Base-by-base conservation (phyloP, 202 grass and related monocot species). In the Elaeis oleifera region DNA sequence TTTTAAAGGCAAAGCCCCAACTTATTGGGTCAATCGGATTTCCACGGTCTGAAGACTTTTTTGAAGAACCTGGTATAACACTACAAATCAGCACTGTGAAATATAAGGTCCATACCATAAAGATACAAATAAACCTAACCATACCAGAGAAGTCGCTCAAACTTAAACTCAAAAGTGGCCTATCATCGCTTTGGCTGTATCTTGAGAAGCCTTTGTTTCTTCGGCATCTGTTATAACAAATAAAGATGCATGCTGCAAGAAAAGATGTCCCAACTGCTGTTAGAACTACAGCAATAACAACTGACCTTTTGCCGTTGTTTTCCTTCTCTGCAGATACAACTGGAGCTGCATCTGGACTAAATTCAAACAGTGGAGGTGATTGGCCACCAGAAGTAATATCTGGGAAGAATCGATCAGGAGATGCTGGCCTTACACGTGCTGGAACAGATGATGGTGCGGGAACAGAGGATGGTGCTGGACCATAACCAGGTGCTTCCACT, bases 11-110 rank as follows among this genome's bases (percentile, higher is more conserved):
- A 86, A 25, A 52, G 58, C 78, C 36, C 86, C 9, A 87, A 49
- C 72, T 80, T 95, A 72, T 74, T 73, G 50, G 8, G 71, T 85
- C 78, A 63, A 82, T 90, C 29, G 75, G 64, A 54, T 56, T 87
- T 66, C 54, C 76, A 52, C 71, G 49, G 64, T 51, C 59, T 56
- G 31, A 68, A 13, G 76, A 78, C 5, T 67, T 80, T 36, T 1
- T 76, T 61, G 83, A 87, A 32, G 77, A 72, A 82, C 77, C 88
- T 99, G 64, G 61, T 78, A 56, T 68, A 24, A 57, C 53, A 70
- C 71, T 56, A 59, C 18, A 54, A 71, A 76, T 76, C 31, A 78
- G 60, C 15, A 21, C 36, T 20, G 28, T 44, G 61, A 71, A 71
- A 16, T 31, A 59, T 31, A 59, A 71, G n/a, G 26, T 20, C 17